Percentiles rank a stretch among this genome's conserved stretches.
These are phyloP conservation scores for Fusarium sp. DNA, from an alignment of 2,329 filamentous ascomycete species.

Conservation along the genomic window DNA sequence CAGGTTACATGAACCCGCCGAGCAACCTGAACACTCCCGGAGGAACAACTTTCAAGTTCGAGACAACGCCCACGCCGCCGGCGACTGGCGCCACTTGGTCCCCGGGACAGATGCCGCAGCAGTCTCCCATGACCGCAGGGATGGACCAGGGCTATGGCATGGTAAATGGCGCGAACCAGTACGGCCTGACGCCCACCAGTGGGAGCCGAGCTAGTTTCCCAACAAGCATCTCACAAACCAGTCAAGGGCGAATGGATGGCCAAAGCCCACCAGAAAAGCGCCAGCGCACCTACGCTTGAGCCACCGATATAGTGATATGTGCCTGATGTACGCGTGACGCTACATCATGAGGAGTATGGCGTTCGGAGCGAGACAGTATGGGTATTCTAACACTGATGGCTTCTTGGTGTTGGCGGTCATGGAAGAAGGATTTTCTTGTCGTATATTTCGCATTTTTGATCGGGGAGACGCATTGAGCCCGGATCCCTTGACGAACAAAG, in stretches of 20 bases:
- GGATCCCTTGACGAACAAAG: slow-evolving; percentile 25
- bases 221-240: slow-evolving; percentile 36
- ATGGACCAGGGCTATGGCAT: slow-evolving; percentile 60
- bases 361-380: slow-evolving; percentile 32
- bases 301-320: slow-evolving; percentile 1
- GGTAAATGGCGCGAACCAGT: slow-evolving; percentile 54
- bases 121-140: slow-evolving; percentile 54
- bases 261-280: slow-evolving; percentile 63
- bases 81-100: slow-evolving; percentile 61
- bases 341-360: slow-evolving; percentile 40
- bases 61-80: slow-evolving; percentile 65
- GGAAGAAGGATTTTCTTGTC: slow-evolving; percentile 17
- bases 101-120: slow-evolving; percentile 61
- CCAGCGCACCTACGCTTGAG: slow-evolving; percentile 52
- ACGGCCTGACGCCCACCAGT: slow-evolving; percentile 48
- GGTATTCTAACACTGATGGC: slow-evolving; percentile 8
- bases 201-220: slow-evolving; percentile 44
- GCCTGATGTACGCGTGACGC: slow-evolving; percentile 23
- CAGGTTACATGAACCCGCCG: slow-evolving; percentile 49
- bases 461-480: slow-evolving; percentile 20
- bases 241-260: slow-evolving; percentile 47
- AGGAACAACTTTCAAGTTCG: slow-evolving; percentile 57
- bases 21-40: slow-evolving; percentile 40
- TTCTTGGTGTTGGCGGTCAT: slow-evolving; percentile 9
- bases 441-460: slow-evolving; percentile 28